phyloP scores from a whole-genome alignment of 768 basidiomycete genomes.

The Podaxis sp. region DNA sequence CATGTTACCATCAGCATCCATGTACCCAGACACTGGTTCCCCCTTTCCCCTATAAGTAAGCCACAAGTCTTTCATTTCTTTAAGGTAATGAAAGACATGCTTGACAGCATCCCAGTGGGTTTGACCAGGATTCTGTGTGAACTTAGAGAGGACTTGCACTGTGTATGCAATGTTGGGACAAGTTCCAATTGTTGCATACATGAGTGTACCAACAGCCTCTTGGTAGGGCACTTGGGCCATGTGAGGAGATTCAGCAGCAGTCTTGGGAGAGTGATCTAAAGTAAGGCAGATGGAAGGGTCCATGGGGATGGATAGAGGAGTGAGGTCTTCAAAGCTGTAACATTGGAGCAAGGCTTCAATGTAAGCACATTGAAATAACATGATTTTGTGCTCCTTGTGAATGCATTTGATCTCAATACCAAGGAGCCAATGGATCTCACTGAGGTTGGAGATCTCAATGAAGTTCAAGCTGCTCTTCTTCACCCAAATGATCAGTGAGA shows the following conservation, averaged over 20 bases:
- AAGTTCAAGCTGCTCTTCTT: too few relatives aligned
- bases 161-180: not conserved
- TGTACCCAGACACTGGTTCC: too few relatives aligned
- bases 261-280: too few relatives aligned
- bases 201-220: slow-evolving; percentile 2
- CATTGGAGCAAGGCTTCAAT: too few relatives aligned
- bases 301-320: slow-evolving; percentile 14
- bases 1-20: too few relatives aligned
- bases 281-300: slow-evolving; percentile 22
- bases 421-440: too few relatives aligned
- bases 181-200: slow-evolving; percentile 10
- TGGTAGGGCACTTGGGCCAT: not conserved
- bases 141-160: slow-evolving; percentile 24
- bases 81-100: slow-evolving; percentile 38
- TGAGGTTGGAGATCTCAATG: too few relatives aligned
- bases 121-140: slow-evolving; percentile 28
- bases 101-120: slow-evolving; percentile 40
- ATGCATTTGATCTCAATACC: too few relatives aligned
- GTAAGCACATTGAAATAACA: too few relatives aligned
- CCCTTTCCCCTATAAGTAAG: not conserved
- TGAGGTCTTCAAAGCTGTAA: too few relatives aligned
- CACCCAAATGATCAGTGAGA: too few relatives aligned
- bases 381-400: too few relatives aligned
- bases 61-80: slow-evolving; percentile 18
- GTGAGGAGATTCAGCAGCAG: not conserved